These are phyloP conservation scores for Xylaria sp. DNA, from an alignment of 495 filamentous ascomycete genomes.

Conservation along the genomic window DNA sequence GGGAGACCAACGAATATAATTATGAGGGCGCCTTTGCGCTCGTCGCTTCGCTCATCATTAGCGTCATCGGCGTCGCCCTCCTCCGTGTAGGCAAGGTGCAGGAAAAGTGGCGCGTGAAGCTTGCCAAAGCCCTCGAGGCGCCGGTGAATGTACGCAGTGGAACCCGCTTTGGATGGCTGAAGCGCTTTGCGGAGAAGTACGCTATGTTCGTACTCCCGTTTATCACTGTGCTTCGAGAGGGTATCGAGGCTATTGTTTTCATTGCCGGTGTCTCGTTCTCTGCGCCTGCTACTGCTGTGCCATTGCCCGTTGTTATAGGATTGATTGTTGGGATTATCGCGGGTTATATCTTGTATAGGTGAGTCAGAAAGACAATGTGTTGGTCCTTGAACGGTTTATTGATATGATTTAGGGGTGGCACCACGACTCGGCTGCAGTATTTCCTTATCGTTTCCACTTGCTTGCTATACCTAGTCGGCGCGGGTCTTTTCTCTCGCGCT, in stretches of 20 bases:
- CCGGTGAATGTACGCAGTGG: conserved; percentile 47
- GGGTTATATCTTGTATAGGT: conserved; percentile 81
- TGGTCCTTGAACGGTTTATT: conserved; percentile 9
- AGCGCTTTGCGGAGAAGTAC: conserved; percentile 75
- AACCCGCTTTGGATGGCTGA: conserved; percentile 52
- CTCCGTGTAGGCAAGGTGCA: conserved; percentile 84
- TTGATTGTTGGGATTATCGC: conserved; percentile 66
- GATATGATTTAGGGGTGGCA: conserved; percentile 48
- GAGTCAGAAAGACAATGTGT: conserved; percentile 38
- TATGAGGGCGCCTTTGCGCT: conserved; percentile 81
- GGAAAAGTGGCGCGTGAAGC: conserved; percentile 83
- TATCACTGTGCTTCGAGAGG: conserved; percentile 83
- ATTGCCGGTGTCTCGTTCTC: conserved; percentile 80
- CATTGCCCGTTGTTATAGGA: conserved; percentile 74
- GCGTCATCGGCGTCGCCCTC: conserved; percentile 77
- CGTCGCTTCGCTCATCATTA: conserved; percentile 77
- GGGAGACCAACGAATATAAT: conserved; percentile 70
- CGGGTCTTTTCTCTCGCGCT: conserved; percentile 78
- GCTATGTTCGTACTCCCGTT: conserved; percentile 84
- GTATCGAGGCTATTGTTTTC: conserved; percentile 82
- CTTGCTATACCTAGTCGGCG: conserved; percentile 85
- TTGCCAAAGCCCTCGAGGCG: conserved; percentile 69
- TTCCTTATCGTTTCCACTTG: conserved; percentile 85
- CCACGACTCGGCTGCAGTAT: conserved; percentile 69
- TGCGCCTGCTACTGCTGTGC: conserved; percentile 75